Evolutionary conservation across 306 rosid species (phyloP), one percentile per base, ranked within the genome.

Genomic region (Cicer chorassanicum): DNA sequence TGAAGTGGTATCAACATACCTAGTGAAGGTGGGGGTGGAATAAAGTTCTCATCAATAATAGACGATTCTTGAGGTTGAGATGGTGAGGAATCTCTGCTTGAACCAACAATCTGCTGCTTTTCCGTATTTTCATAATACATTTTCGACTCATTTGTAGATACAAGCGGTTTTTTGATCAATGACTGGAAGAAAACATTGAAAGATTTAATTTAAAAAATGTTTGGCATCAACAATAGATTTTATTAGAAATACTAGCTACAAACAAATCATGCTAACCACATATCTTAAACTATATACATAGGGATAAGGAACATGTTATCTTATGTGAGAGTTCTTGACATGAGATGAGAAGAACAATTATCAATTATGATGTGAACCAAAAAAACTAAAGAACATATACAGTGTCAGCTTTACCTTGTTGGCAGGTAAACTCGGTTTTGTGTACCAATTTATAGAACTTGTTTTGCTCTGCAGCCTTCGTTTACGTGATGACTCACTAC

Each of bases 1-100:
- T 21, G 69, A 1, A 73, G n/a, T 50, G 65, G 7, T 78, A 65
- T 62, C 13, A 80, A 59, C 73, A 68, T 87, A 94, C 99, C 99
- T 34, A 95, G 88, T 16, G 82, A 71, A 65, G 97, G 96, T 12
- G 96, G 99, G 14, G 73, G 90, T 34, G 97, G 98, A 82, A 95
- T 84, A 78, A 74, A 76, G 76, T 60, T 82, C 63, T 86, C 82
- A 64, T 85, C 87, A 51, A 68, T 40, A 68, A 72, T 65, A 72
- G 87, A 87, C 69, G 83, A 78, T 54, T 80, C 81, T 56, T 51
- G 86, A 72, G 83, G 72, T 62, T 74, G 88, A 72, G 81, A 66
- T 46, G 1, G 81, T 10, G 77, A 64, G 1, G 84, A 80, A 78
- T 80, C 86, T 29, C 68, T 13, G 68, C 72, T 19, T 42, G 79